Evolutionary conservation across 2,329 filamentous ascomycete genomes (phyloP), one percentile per base, ranked within the genome.

Genomic region (Dactylonectria estremocensis): DNA sequence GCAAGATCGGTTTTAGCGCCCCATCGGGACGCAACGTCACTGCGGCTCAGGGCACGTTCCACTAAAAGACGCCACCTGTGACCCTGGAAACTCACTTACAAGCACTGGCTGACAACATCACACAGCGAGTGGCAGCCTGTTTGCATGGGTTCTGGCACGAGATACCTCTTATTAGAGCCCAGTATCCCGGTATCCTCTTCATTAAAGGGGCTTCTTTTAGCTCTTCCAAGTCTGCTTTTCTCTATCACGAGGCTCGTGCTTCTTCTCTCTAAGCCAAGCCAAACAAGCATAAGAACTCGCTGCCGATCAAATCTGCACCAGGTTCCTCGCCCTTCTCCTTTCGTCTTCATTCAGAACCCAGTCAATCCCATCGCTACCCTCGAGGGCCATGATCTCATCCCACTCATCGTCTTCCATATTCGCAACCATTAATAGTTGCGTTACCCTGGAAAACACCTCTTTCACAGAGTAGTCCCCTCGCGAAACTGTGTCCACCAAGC

Each of bases 351-450:
- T 91, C 69, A 95, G 75, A 52, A 91, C 87, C 92, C 92, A 95
- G 57, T 87, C 86, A 77, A 96, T 90, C 11, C 89, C 92, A 56
- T 89, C 91, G 13, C 90, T 88, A 40, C 83, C 86, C 35, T 85
- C 81, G 24, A 78, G 66, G 46, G 86, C 82, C 7, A 80, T 77
- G 45, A 95, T 81, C 80, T 96, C 94, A 54, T 95, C 93, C 93
- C 95, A 97, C 81, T 98, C 95, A 65, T 98, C 95, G 37, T 96
- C 93, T 78, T 98, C 95, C 94, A 98, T 97, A 74, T 95, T 95
- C 78, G 95, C 91, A 16, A 97, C 90, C 85, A 97, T 90, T 64
- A 93, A 89, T 74, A 97, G 91, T 85, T 98, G 94, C 66, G 88
- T 87, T 65, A 93, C 93, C 76, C 91, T 89, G 31, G 88, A 86